Evolutionary conservation across 2,329 filamentous ascomycete species (phyloP).

Genomic region (Plenodomus biglobosus): DNA sequence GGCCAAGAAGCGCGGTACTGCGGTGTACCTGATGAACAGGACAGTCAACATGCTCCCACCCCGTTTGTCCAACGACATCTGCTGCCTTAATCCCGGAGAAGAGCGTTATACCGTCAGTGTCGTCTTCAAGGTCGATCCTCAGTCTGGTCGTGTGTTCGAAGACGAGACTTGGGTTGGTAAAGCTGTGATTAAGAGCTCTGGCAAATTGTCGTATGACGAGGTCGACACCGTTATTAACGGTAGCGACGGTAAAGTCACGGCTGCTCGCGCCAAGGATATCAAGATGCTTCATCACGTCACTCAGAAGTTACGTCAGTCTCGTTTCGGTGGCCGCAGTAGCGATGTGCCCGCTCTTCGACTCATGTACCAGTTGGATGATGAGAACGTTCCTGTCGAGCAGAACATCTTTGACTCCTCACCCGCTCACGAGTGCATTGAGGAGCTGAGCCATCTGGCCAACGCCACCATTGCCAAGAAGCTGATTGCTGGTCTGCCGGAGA

Average conservation of each 20-base stretch:
- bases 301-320: slow-evolving; percentile 85
- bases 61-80: slow-evolving; percentile 82
- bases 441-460: slow-evolving; percentile 92
- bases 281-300: slow-evolving; percentile 77
- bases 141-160: slow-evolving; percentile 76
- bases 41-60: slow-evolving; percentile 83
- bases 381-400: slow-evolving; percentile 94
- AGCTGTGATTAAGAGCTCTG: slow-evolving; percentile 86
- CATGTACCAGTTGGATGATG: slow-evolving; percentile 91
- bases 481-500: slow-evolving; percentile 76
- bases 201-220: slow-evolving; percentile 80
- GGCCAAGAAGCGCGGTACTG: slow-evolving; percentile 95
- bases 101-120: slow-evolving; percentile 91
- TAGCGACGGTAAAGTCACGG: slow-evolving; percentile 64
- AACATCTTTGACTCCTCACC: slow-evolving; percentile 93
- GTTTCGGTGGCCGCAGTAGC: slow-evolving; percentile 76
- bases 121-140: slow-evolving; percentile 84
- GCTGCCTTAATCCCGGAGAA: slow-evolving; percentile 82
- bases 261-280: slow-evolving; percentile 72
- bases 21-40: slow-evolving; percentile 91
- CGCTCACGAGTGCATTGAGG: slow-evolving; percentile 91
- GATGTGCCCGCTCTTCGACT: slow-evolving; percentile 84
- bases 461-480: slow-evolving; percentile 85
- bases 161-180: slow-evolving; percentile 94
- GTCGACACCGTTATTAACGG: slow-evolving; percentile 80